Evolutionary conservation across 73 alveolate genomes (phyloP), one percentile per base, ranked within the genome.

Genomic region (Paraurostyla sp.): DNA sequence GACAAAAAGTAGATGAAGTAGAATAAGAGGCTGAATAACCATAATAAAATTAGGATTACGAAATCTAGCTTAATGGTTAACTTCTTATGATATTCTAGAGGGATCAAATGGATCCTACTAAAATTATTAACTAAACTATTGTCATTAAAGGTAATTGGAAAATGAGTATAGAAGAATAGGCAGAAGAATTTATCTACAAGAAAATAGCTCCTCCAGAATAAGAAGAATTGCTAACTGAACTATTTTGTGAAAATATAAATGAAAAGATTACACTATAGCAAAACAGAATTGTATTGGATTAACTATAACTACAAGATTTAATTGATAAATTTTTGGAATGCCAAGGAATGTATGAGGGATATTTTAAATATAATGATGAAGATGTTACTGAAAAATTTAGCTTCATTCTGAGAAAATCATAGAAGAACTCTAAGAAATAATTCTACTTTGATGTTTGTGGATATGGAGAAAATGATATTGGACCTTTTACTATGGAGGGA

Each of bases 381-480:
- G 89, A 78, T 36, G 69, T 54, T 13, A 78, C 76, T 30, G 89
- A 78, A 41, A 27, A 29, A 2, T 78, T 78, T 35, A 51, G 75
- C 23, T 78, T 78, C 35, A 78, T 78, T 16, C 25, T 78, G 7
- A 78, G 69, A 23, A 78, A 54, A 43, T 32, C 76, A 32, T 3
- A 11, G 7, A 27, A 13, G 41, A 23, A 7, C 38, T 9, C 78
- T 0, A 78, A 46, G 22, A 78, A 78, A 36, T 13, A 49, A 52
- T 4, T 23, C 32, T 23, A 29, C 36, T 78, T 78, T 35, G 89
- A 78, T 20, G 29, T 78, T 2, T 50, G 89, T 40, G 89, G 89
- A 6, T 78, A 78, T 52, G 89, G 89, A n/a, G 89, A 50, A 41
- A 78, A 78, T 78, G 59, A 78, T 29, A 78, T 78, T 36, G 89